Base-by-base conservation (phyloP, 1,139 yeast genomes). In the Zhuliangozyma blackwelliae region DNA sequence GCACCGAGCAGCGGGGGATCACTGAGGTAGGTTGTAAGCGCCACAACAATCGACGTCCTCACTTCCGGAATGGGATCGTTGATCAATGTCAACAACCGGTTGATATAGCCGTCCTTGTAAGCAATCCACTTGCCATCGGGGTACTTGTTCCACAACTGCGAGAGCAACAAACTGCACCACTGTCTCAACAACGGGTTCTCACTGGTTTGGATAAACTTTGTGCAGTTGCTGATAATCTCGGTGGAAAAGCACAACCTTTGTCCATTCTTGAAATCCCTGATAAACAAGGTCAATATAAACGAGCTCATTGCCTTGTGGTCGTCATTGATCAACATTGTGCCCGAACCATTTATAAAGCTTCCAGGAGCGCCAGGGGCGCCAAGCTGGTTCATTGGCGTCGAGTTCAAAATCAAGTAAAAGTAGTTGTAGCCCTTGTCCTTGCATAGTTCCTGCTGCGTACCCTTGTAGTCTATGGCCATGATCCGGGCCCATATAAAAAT, bases 401-500 rank as follows among this genome's bases (percentile, higher is more conserved):
- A 51, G 49, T 67, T 52, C 45, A 92, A 65, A 51, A 92, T 87
- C 44, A 82, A 78, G 38, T 88, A 79, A 55, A 92, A 92, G 58
- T 92, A 94, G 49, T 82, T 80, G 59, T 81, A 92, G 0, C 97
- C 97, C 51, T 83, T 85, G 52, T 92, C 97, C 50, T 90, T 89
- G 47, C 94, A 77, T 31, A 92, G 71, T 53, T 92, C 99, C 46
- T 84, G 89, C 55, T 94, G 98, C 2, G 96, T 89, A 50, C 86
- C 84, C 45, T 79, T 77, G 54, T 84, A 83, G 58, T 92, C 97
- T 19, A 92, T 95, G 3, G 97, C 94, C 95, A 92, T 87, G 21
- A 92, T 88, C 48, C 98, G 71, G 0, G 97, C 96, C 99, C 99
- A 92, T 40, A 92, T 92, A 51, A 90, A 94, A 1, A 94, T 92